Evolutionary conservation across 208 protist genomes (phyloP).

Genomic region (Crithidia fasciculata): DNA sequence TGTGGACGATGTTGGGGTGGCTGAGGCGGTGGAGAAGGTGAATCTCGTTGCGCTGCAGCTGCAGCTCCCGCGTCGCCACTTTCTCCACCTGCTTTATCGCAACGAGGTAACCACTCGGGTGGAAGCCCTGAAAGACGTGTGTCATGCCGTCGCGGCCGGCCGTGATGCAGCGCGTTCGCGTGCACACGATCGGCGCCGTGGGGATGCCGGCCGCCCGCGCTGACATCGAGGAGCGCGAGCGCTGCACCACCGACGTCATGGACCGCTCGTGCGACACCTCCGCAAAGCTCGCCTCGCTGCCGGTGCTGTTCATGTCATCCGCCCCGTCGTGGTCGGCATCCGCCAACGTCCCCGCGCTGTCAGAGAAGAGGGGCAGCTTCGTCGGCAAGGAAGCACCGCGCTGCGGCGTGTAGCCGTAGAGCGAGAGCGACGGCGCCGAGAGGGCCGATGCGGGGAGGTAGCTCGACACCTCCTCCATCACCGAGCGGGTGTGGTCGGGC

Average conservation of each 20-base stretch:
- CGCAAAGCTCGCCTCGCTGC: not conserved
- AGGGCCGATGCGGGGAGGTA: not conserved
- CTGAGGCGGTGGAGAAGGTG: conserved; percentile 47
- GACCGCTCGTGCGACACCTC: conserved; percentile 25
- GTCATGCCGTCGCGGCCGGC: not conserved
- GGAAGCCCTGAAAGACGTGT: conserved; percentile 29
- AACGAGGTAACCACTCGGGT: conserved; percentile 54
- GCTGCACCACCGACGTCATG: conserved; percentile 27
- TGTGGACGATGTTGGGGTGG: conserved; percentile 76
- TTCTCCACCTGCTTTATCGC: conserved; percentile 57
- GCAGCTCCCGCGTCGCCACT: conserved; percentile 26
- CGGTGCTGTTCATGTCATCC: not conserved
- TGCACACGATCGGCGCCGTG: conserved; percentile 18
- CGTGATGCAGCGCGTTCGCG: conserved; percentile 24
- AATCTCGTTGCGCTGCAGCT: conserved; percentile 56
- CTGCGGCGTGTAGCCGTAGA: not conserved
- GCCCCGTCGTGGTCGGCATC: not conserved
- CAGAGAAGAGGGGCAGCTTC: conserved; percentile 14
- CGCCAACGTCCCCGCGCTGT: conserved; percentile 2
- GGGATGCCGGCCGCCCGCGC: conserved; percentile 8
- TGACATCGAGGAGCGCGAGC: conserved; percentile 19
- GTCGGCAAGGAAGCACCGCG: not conserved
- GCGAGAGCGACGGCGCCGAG: conserved; percentile 15
- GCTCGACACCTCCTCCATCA: not conserved
- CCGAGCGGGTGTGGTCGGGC: not conserved